Evolutionary conservation across 768 basidiomycete genomes (phyloP), one percentile per base, ranked within the genome.

Genomic region (Candolleomyces aberdarensis): DNA sequence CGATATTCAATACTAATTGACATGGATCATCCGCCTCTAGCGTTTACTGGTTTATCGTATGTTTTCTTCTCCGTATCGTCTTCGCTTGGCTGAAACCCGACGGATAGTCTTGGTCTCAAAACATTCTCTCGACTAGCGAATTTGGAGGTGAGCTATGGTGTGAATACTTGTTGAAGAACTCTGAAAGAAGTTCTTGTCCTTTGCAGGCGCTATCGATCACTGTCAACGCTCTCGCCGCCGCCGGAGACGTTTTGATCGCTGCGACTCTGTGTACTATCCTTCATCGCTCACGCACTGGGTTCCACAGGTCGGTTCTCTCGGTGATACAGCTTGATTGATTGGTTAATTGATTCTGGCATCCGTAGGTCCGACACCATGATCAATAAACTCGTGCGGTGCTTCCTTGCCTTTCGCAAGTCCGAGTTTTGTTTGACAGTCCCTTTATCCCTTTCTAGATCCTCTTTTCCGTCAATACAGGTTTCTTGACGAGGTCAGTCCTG

Each of bases 161-260:
- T 51, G 17, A 51, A 2, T 5, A 44, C 20, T 29, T 9, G 7
- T 17, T 15, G 5, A 20, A 22, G 19, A 51, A 19, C 36, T 1
- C 43, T 39, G 8, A 52, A 15, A 32, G 36, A 10, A 17, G 47
- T 22, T 19, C 19, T 29, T 32, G 10, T 39, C 50, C 32, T 17
- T 20, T 7, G 9, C 49, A 80, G 78, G 64, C 55, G 14, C 70
- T 83, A 11, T 79, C 80, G 1, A 75, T 78, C 56, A 57, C 73
- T 22, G 74, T 83, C 61, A 84, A 83, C 62, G 76, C 72, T 1
- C 66, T 78, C 3, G 75, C 80, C 8, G 78, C 81, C 0, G 76
- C 71, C 5, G 81, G 78, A 5, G 83, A 84, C 51, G 63, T 80
- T 26, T 61, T 83, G 40, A 83, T 84, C 48, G 80, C 83, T 0